These are phyloP conservation scores for Backusella morwellensis DNA, from an alignment of 192 early-diverging fungal species.

Conservation along the genomic window DNA sequence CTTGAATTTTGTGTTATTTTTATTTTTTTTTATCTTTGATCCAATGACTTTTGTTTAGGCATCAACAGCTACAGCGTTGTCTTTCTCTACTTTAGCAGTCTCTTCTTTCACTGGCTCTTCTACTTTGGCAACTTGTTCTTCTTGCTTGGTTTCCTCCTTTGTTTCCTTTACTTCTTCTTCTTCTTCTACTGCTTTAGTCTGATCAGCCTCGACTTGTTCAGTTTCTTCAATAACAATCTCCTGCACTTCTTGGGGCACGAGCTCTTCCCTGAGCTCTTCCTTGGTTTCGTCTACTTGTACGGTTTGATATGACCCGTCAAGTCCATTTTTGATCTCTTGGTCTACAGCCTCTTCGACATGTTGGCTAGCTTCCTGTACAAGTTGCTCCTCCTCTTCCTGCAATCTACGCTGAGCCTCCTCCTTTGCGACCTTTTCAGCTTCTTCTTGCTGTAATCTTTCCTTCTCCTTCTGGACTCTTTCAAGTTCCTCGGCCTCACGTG, in stretches of 20 bases:
- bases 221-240: background rate
- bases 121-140: background rate
- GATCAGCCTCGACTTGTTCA: background rate
- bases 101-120: background rate
- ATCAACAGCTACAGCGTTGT: background rate
- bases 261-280: background rate
- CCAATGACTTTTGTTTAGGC: background rate
- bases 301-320: background rate
- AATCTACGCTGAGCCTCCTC: constrained; percentile 7
- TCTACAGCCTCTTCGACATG: background rate
- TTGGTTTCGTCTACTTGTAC: background rate
- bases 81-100: background rate
- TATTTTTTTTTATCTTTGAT: background rate
- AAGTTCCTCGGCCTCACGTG: background rate
- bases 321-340: background rate
- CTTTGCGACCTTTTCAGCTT: constrained; percentile 1
- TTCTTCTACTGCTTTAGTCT: background rate
- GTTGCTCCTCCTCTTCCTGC: background rate
- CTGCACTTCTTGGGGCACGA: background rate
- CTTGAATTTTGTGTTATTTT: background rate
- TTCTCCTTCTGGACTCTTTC: background rate
- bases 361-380: background rate
- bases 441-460: background rate
- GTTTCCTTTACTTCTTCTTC: background rate
- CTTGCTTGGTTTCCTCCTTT: background rate